A percentile compares a stretch with the other conserved stretches of the same genome.
Conservation (phyloP, 495 filamentous ascomycete species). For the Podospora pseudopauciseta region DNA sequence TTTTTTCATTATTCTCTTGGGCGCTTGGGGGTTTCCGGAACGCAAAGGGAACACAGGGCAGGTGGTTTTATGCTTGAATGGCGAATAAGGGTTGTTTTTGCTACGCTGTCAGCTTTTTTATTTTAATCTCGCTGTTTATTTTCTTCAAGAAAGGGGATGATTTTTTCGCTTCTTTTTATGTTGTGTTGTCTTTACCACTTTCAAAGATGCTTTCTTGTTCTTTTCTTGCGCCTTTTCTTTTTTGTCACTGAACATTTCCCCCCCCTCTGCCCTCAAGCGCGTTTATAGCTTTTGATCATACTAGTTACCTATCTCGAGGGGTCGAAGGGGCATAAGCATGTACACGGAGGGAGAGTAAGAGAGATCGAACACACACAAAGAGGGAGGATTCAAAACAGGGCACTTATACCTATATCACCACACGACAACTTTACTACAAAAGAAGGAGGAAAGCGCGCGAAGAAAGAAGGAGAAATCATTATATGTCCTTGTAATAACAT, state of each 20-base stretch:
- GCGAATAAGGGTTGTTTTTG: neutral
- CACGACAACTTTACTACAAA: neutral
- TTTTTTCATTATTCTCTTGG: neutral
- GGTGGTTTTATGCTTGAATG: neutral
- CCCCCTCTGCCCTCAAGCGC: too few species aligned
- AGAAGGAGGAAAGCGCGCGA: neutral
- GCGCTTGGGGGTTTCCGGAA: neutral
- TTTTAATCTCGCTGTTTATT: neutral
- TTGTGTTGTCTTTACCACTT: neutral
- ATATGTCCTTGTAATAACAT: slow-evolving; percentile 6
- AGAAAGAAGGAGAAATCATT: neutral
- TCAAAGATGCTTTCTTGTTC: neutral
- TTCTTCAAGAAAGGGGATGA: neutral
- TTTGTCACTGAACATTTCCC: neutral
- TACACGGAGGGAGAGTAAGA: too few species aligned
- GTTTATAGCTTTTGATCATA: neutral
- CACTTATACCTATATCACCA: neutral
- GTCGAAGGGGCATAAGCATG: neutral
- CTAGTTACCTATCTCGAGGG: neutral
- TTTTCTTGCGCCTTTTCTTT: neutral
- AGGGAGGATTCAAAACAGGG: neutral
- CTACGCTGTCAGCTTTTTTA: neutral
- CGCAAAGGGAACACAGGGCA: neutral
- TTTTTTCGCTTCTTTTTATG: neutral
- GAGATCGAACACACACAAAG: neutral